These are phyloP conservation scores for Corchorus capsularis DNA, from an alignment of 345 rosid species.

Conservation along the genomic window DNA sequence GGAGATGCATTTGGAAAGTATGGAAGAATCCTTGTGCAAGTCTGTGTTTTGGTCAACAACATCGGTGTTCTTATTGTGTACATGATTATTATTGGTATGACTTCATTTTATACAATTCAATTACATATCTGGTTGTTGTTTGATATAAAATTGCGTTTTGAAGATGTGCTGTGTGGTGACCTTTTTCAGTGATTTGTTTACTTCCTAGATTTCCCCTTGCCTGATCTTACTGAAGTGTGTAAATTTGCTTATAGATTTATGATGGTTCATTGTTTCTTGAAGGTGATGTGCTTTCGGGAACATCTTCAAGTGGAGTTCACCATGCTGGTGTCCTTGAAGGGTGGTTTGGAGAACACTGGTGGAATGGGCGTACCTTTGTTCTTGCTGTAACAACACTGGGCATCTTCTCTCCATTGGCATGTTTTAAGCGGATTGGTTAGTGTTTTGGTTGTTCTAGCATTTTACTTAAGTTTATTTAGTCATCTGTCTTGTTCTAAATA, in stretches of 20 bases:
- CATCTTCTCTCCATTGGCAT: constrained; percentile 75
- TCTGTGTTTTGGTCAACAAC: constrained; percentile 71
- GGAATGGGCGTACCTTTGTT: constrained; percentile 66
- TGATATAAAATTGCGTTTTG: constrained; percentile 9
- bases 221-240: constrained; percentile 6
- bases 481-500: neutral
- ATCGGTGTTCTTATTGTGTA: constrained; percentile 89
- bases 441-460: constrained; percentile 11
- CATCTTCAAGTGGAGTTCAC: constrained; percentile 74
- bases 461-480: neutral
- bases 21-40: constrained; percentile 66
- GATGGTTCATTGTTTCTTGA: constrained; percentile 20
- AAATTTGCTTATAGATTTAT: constrained; percentile 12
- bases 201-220: constrained; percentile 18
- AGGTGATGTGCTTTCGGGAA: constrained; percentile 80
- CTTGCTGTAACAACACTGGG: constrained; percentile 64
- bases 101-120: constrained; percentile 4
- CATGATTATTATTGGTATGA: constrained; percentile 93
- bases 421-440: constrained; percentile 82
- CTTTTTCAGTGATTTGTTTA: neutral
- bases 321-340: constrained; percentile 85
- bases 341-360: constrained; percentile 86
- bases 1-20: constrained; percentile 83
- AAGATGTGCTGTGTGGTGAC: neutral
- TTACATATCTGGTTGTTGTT: constrained; percentile 13